These are phyloP conservation scores for Epithemia pelagica DNA, from an alignment of 108 stramenopile genomes.

Conservation along the genomic window DNA sequence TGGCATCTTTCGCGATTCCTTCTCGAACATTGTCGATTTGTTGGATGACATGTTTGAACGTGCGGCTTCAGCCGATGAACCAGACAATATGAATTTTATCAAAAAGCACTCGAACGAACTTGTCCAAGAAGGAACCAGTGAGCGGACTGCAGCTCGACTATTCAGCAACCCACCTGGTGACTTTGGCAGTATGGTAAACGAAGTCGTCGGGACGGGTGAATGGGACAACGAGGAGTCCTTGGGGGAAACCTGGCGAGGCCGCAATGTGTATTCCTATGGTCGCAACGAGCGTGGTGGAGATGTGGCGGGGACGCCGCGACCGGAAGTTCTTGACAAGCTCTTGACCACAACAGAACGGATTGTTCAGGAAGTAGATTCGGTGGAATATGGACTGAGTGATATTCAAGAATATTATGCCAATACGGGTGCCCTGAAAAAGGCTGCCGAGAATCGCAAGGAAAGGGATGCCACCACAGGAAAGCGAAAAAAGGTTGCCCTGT, in stretches of 20 bases:
- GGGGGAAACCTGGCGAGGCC: constrained; percentile 72
- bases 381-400: constrained; percentile 83
- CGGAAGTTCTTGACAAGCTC: constrained; percentile 64
- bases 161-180: constrained; percentile 79
- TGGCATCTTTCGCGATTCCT: constrained; percentile 84
- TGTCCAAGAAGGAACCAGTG: constrained; percentile 43
- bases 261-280: constrained; percentile 74
- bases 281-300: constrained; percentile 54
- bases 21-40: constrained; percentile 82
- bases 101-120: constrained; percentile 64
- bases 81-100: constrained; percentile 65
- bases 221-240: constrained; percentile 71
- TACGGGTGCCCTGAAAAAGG: constrained; percentile 80
- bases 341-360: constrained; percentile 74
- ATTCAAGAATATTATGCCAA: constrained; percentile 65
- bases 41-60: constrained; percentile 83
- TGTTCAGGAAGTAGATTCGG: constrained; percentile 82
- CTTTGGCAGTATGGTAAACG: constrained; percentile 78
- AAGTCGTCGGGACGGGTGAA: constrained; percentile 73
- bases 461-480: constrained; percentile 27
- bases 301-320: constrained; percentile 46
- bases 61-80: constrained; percentile 54
- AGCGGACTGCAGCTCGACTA: constrained; percentile 70
- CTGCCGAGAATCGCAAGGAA: constrained; percentile 67
- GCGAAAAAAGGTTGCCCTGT: constrained; percentile 58